Conservation (phyloP, 495 filamentous ascomycete genomes). For the Neurospora sp. region DNA sequence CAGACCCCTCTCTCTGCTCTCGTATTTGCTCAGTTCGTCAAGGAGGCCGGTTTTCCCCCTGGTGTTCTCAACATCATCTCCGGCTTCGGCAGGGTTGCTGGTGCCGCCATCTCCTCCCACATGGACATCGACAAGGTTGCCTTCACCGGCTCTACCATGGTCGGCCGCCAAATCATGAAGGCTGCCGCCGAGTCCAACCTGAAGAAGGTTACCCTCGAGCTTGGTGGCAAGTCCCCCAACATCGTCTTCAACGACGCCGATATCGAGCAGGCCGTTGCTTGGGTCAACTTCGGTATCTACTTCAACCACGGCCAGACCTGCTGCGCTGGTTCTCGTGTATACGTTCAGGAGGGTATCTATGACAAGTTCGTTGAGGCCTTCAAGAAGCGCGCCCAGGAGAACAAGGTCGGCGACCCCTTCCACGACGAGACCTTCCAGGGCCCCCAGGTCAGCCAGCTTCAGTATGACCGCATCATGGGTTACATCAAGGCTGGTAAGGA, state of each 20-base stretch:
- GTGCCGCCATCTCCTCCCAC: constrained; percentile 84
- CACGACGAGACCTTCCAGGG: constrained; percentile 85
- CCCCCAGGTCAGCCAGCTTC: constrained; percentile 87
- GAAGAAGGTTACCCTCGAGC: constrained; percentile 98
- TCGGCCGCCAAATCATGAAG: constrained; percentile 92
- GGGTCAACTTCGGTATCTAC: constrained; percentile 99
- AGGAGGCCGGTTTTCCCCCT: constrained; percentile 92
- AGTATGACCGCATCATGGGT: constrained; percentile 96
- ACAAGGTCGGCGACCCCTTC: constrained; percentile 93
- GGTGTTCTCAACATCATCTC: constrained; percentile 95
- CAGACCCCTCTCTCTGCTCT: constrained; percentile 91
- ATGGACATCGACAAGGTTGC: constrained; percentile 99
- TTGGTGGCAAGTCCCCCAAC: constrained; percentile 97
- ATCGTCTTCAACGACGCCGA: constrained; percentile 95
- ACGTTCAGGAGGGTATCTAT: constrained; percentile 93
- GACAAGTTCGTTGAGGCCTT: constrained; percentile 86
- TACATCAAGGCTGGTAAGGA: constrained; percentile 90
- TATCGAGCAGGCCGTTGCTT: constrained; percentile 91
- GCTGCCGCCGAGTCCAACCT: constrained; percentile 88
- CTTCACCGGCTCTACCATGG: constrained; percentile 90
- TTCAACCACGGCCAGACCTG: constrained; percentile 99
- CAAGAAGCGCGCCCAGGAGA: constrained; percentile 72
- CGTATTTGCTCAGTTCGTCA: constrained; percentile 66
- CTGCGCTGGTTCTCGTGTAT: constrained; percentile 91
- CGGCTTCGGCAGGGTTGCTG: constrained; percentile 80